phyloP scores from a whole-genome alignment of 495 filamentous ascomycete genomes.

The Podospora conica region DNA sequence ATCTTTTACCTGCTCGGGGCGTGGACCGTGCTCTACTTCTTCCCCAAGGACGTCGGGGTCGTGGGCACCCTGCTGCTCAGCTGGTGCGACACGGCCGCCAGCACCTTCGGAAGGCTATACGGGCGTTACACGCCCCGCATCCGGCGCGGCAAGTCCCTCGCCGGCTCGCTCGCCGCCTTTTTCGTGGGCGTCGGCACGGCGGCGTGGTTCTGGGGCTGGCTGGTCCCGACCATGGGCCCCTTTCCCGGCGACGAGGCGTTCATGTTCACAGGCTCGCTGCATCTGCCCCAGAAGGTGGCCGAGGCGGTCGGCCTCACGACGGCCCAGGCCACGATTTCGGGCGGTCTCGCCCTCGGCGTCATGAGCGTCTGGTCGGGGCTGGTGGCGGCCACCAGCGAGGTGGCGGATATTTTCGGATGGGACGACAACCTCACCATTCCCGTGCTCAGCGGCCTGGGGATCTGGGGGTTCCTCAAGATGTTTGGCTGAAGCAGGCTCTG shows the following conservation, averaged over 20 bases:
- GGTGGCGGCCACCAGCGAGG: conserved; percentile 81
- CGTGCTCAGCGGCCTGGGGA: conserved; percentile 77
- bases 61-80: conserved; percentile 83
- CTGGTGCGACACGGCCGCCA: conserved; percentile 97
- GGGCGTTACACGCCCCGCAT: conserved; percentile 82
- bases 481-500: conserved; percentile 55
- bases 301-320: conserved; percentile 45
- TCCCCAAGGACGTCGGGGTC: conserved; percentile 90
- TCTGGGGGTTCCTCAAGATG: conserved; percentile 89
- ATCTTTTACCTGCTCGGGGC: conserved; percentile 93
- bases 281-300: conserved; percentile 51
- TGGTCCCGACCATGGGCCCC: conserved; percentile 62
- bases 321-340: conserved; percentile 48
- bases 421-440: conserved; percentile 98
- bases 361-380: conserved; percentile 85
- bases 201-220: conserved; percentile 77
- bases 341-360: conserved; percentile 68
- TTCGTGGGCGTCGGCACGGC: conserved; percentile 75
- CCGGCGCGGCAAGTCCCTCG: conserved; percentile 81
- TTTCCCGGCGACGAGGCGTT: conserved; percentile 66
- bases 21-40: conserved; percentile 76
- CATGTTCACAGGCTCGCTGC: conserved; percentile 72
- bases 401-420: conserved; percentile 83
- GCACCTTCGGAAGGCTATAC: conserved; percentile 82
- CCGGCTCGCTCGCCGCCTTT: conserved; percentile 79